These are phyloP conservation scores for Penicillium paneum DNA, from an alignment of 2,329 filamentous ascomycete species.

Conservation along the genomic window DNA sequence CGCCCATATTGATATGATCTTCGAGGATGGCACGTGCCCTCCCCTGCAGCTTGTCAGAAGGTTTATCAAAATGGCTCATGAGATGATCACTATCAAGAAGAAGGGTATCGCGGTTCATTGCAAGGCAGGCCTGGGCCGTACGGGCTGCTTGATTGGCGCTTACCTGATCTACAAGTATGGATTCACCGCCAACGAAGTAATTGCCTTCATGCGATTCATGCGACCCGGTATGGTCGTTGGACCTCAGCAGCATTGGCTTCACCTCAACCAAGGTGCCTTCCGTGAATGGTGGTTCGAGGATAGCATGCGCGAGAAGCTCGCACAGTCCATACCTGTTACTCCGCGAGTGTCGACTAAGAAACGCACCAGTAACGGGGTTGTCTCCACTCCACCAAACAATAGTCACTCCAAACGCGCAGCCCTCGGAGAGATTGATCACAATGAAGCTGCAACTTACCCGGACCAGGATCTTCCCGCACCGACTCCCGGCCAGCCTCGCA, in stretches of 20 bases:
- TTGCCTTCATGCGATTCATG: conserved; percentile 99
- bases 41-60: conserved; percentile 83
- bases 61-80: conserved; percentile 91
- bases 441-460: conserved; percentile 53
- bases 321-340: conserved; percentile 61
- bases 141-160: conserved; percentile 92
- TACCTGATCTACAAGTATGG: conserved; percentile 97
- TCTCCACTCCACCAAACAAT: conserved; percentile 80
- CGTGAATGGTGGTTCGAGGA: conserved; percentile 94
- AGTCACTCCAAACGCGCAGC: conserved; percentile 73
- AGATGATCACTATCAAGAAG: conserved; percentile 86
- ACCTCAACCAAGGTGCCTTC: conserved; percentile 94
- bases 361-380: conserved; percentile 65
- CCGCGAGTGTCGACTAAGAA: conserved; percentile 55
- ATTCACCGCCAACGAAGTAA: conserved; percentile 95
- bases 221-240: conserved; percentile 98
- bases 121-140: conserved; percentile 93
- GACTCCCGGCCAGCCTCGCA: conserved; percentile 91
- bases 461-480: conserved; percentile 93
- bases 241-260: conserved; percentile 97
- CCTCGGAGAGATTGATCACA: conserved; percentile 89
- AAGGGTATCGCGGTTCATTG: conserved; percentile 96
- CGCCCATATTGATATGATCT: conserved; percentile 98
- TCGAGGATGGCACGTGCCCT: conserved; percentile 96
- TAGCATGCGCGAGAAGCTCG: conserved; percentile 74